These are phyloP conservation scores for Pisolithus marmoratus DNA, from an alignment of 768 basidiomycete genomes.

Conservation along the genomic window DNA sequence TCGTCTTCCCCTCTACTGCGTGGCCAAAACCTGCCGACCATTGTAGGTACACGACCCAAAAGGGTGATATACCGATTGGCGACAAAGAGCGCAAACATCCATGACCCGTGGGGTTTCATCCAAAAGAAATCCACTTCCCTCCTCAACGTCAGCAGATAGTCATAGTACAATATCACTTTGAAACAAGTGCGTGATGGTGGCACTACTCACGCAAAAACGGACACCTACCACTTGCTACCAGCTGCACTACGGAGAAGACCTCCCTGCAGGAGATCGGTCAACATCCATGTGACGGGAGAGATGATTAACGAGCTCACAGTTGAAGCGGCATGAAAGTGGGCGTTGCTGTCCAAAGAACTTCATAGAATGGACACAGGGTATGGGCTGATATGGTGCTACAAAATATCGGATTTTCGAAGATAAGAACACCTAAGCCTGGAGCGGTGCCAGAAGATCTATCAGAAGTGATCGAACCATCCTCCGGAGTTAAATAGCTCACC, in stretches of 20 bases:
- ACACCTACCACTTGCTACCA: neutral
- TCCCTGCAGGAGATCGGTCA: neutral
- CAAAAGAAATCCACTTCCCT: too few relatives aligned
- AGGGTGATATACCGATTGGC: constrained; percentile 37
- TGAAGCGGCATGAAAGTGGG: neutral
- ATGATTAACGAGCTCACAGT: neutral
- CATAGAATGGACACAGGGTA: too few relatives aligned
- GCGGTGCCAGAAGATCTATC: too few relatives aligned
- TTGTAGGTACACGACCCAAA: constrained; percentile 33
- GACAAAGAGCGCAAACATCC: too few relatives aligned
- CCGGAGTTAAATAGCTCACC: too few relatives aligned
- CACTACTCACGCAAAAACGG: neutral
- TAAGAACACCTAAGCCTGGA: too few relatives aligned
- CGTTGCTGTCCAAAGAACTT: neutral
- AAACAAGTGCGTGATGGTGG: neutral
- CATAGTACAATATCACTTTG: constrained; percentile 35
- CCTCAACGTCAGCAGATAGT: constrained; percentile 45
- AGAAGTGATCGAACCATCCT: too few relatives aligned
- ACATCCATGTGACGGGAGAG: neutral
- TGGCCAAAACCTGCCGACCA: constrained; percentile 30
- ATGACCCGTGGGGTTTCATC: too few relatives aligned
- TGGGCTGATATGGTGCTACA: too few relatives aligned
- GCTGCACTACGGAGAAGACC: neutral
- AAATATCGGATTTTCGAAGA: too few relatives aligned
- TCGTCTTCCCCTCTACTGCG: neutral